Evolutionary conservation across 139 green algal species (phyloP).

Genomic region (Nannochloris sp.): DNA sequence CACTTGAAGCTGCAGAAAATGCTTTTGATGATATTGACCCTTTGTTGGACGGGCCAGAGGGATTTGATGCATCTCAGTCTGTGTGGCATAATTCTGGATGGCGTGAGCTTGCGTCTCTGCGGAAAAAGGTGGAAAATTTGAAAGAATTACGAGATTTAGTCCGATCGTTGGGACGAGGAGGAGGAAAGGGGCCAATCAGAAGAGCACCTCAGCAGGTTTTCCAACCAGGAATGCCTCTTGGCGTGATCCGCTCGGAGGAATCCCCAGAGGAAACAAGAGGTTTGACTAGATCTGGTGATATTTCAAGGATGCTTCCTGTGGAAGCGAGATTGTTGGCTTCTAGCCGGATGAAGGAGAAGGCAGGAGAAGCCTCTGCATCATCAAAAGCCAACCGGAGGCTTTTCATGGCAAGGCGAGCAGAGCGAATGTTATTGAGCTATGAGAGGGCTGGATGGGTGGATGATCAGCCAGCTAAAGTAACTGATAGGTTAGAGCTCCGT

Average conservation of each 20-base stretch:
- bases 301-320: conserved; percentile 77
- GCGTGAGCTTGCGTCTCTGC: conserved; percentile 60
- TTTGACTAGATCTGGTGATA: conserved; percentile 55
- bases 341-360: conserved; percentile 45
- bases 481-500: conserved; percentile 64
- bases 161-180: conserved; percentile 53
- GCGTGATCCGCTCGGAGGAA: conserved; percentile 67
- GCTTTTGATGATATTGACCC: conserved; percentile 62
- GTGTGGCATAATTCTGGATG: conserved; percentile 70
- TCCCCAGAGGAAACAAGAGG: conserved; percentile 74
- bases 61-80: conserved; percentile 54
- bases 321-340: conserved; percentile 76
- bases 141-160: conserved; percentile 80
- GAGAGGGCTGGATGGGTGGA: conserved; percentile 81
- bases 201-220: conserved; percentile 60
- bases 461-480: conserved; percentile 56
- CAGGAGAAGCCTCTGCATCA: not conserved
- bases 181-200: conserved; percentile 66
- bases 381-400: conserved; percentile 51
- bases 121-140: conserved; percentile 66
- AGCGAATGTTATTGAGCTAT: conserved; percentile 80
- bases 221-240: conserved; percentile 38
- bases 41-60: conserved; percentile 60
- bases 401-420: conserved; percentile 67
- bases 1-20: conserved; percentile 42